Percentiles rank a stretch among this genome's conserved stretches.
Evolutionary conservation across 352 stramenopile genomes (phyloP).

Genomic region (Paralagenidium karlingii): DNA sequence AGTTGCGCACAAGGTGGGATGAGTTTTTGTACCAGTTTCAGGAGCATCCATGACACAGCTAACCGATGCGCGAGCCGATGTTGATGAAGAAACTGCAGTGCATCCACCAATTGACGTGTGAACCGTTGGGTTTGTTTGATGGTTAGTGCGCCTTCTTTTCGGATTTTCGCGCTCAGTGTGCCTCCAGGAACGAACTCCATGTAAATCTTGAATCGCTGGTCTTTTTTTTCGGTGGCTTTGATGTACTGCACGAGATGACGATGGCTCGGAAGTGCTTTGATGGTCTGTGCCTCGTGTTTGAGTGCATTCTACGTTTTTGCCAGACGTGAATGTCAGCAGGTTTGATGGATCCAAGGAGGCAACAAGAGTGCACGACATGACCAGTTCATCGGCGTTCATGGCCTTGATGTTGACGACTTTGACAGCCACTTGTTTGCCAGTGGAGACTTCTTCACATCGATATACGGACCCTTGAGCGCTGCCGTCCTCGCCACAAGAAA

Average conservation of each 20-base stretch:
- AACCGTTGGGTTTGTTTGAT: constrained; percentile 40
- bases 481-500: too few species aligned
- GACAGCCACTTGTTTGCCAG: constrained; percentile 35
- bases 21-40: constrained; percentile 51
- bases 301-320: too few species aligned
- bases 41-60: too few species aligned
- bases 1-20: constrained; percentile 1
- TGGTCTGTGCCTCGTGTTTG: constrained; percentile 53
- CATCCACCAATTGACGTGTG: constrained; percentile 69
- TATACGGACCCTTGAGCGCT: constrained; percentile 61
- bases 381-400: constrained; percentile 27
- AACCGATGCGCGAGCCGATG: constrained; percentile 83
- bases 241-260: constrained; percentile 49
- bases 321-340: neutral
- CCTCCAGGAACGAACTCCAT: constrained; percentile 83
- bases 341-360: neutral
- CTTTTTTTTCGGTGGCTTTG: constrained; percentile 44
- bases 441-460: constrained; percentile 39
- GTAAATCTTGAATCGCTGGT: constrained; percentile 57
- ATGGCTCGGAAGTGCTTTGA: constrained; percentile 43
- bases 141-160: constrained; percentile 24
- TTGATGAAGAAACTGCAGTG: constrained; percentile 76
- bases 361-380: neutral
- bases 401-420: constrained; percentile 60
- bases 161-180: constrained; percentile 48